Percentiles rank a stretch among this genome's conserved stretches.
Conservation (phyloP, 176 grass and related monocot species). For the Avena atlantica region DNA sequence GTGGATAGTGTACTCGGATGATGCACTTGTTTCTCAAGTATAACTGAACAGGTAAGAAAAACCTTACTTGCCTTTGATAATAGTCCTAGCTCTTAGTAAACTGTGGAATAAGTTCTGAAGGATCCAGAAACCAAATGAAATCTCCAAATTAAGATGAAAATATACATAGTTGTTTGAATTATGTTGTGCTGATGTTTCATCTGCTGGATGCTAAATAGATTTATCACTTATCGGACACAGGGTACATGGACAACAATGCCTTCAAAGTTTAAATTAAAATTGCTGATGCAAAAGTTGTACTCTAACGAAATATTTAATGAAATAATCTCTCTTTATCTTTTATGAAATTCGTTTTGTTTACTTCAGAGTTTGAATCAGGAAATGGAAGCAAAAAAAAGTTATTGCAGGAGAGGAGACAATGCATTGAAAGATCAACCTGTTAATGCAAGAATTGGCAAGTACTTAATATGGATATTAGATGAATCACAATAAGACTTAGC, state of each 20-base stretch:
- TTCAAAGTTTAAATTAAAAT: background rate
- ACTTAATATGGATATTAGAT: constrained; percentile 2
- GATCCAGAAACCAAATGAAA: constrained; percentile 21
- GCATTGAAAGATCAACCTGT: background rate
- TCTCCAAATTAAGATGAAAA: background rate
- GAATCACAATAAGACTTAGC: background rate
- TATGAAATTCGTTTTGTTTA: constrained; percentile 14
- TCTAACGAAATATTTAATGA: background rate
- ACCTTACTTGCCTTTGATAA: background rate
- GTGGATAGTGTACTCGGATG: background rate
- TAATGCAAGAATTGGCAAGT: background rate
- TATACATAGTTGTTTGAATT: background rate
- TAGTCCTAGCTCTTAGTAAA: background rate
- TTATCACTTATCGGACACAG: background rate
- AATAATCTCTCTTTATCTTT: background rate
- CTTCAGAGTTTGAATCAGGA: background rate
- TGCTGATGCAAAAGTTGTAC: background rate
- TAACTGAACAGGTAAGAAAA: constrained; percentile 12
- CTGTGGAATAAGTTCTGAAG: background rate
- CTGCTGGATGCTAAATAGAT: background rate
- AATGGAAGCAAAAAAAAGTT: background rate
- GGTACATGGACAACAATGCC: background rate
- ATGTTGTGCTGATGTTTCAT: background rate
- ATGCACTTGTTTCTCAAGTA: background rate
- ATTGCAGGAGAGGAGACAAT: background rate